Percentiles rank a stretch among this genome's conserved stretches.
These are phyloP conservation scores for Inga oerstediana DNA, from an alignment of 306 rosid genomes.

Conservation along the genomic window DNA sequence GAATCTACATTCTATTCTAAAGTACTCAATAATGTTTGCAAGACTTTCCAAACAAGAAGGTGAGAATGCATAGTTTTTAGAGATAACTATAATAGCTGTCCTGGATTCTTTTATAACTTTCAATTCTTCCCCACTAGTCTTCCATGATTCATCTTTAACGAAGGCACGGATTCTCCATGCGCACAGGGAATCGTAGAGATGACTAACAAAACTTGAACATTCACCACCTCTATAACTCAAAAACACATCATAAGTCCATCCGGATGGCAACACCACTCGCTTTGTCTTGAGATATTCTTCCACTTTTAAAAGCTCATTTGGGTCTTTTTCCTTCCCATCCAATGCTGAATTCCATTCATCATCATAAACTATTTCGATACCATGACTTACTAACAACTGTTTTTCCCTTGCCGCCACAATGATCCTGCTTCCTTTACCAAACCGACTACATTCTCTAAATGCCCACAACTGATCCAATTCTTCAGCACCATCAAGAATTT, in stretches of 20 bases:
- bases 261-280: not conserved
- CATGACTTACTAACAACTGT: too few species aligned
- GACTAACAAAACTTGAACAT: not conserved
- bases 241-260: not conserved
- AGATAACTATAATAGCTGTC: not conserved
- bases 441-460: too few species aligned
- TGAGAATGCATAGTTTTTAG: not conserved
- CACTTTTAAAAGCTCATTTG: too few species aligned
- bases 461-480: too few species aligned
- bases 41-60: not conserved
- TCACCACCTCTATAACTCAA: not conserved
- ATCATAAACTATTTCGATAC: too few species aligned
- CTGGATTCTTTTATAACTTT: not conserved
- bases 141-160: not conserved
- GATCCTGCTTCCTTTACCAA: too few species aligned
- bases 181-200: too few species aligned
- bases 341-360: too few species aligned
- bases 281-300: not conserved
- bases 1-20: not conserved
- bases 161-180: not conserved
- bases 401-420: too few species aligned
- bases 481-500: too few species aligned
- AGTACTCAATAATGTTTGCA: not conserved
- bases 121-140: not conserved
- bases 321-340: too few species aligned